A percentile compares a stretch with the other conserved stretches of the same genome.
Evolutionary conservation across 208 protist species (phyloP).

Genomic region (Trypanosoma melophagium): DNA sequence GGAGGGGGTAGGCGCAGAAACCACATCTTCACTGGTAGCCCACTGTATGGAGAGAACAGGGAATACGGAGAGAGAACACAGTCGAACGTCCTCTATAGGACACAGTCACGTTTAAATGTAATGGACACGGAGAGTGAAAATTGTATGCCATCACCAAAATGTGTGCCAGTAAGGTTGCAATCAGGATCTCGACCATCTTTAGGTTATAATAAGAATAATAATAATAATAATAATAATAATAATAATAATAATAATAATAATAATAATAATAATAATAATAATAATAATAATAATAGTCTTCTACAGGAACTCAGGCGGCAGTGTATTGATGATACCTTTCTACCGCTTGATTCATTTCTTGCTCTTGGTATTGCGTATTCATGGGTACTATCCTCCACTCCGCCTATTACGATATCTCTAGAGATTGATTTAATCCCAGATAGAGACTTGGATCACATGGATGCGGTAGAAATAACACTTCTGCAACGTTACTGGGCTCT

Average conservation of each 20-base stretch:
- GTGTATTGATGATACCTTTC: background rate
- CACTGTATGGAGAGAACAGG: background rate
- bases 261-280: background rate
- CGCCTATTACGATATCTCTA: slow-evolving; percentile 13
- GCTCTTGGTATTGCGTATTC: slow-evolving; percentile 15
- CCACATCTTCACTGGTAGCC: background rate
- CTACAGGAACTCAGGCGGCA: background rate
- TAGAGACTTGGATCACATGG: slow-evolving; percentile 15
- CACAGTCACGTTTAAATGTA: background rate
- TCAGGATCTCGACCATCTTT: background rate
- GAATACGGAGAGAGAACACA: background rate
- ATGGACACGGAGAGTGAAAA: background rate
- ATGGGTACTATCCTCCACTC: slow-evolving; percentile 1
- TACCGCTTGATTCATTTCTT: slow-evolving; percentile 16
- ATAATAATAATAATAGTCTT: background rate
- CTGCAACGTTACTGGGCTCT: slow-evolving; percentile 18
- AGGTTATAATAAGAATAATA: background rate
- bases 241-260: background rate
- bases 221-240: slow-evolving; percentile 5
- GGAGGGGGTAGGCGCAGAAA: background rate
- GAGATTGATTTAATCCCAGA: slow-evolving; percentile 18
- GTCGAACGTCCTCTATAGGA: background rate
- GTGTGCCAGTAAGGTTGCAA: no score
- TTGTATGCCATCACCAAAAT: no score
- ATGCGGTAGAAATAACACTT: slow-evolving; percentile 13